A percentile compares a stretch with the other conserved stretches of the same genome.
Conservation (phyloP, 371 early-diverging fungal species). For the Blastocladiella emersonii region DNA sequence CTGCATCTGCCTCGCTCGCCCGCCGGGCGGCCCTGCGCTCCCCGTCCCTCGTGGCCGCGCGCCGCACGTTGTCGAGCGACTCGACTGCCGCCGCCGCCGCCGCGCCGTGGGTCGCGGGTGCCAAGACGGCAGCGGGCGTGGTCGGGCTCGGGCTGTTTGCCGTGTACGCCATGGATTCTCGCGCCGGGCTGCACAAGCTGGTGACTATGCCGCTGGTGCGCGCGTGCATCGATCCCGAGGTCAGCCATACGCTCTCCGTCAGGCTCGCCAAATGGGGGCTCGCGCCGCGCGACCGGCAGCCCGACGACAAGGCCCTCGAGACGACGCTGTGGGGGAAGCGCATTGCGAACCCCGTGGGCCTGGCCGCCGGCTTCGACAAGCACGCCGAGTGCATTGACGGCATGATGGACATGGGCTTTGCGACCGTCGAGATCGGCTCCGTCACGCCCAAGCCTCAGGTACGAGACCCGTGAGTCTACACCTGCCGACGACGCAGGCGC, state of each 20-base stretch:
- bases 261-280: slow-evolving; percentile 36
- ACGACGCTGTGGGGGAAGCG: slow-evolving; percentile 48
- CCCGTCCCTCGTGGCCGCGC: no score
- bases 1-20: no score
- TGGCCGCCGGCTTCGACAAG: slow-evolving; percentile 82
- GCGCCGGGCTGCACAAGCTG: slow-evolving; percentile 48
- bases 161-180: slow-evolving; percentile 46
- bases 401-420: slow-evolving; percentile 64
- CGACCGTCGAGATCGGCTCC: slow-evolving; percentile 69
- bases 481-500: no score
- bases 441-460: slow-evolving; percentile 69
- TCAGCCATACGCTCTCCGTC: slow-evolving; percentile 50
- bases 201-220: slow-evolving; percentile 49
- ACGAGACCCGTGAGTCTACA: no score
- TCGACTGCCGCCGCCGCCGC: no score
- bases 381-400: slow-evolving; percentile 66
- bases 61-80: no score
- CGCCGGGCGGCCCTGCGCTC: no score
- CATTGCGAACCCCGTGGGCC: slow-evolving; percentile 56
- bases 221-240: slow-evolving; percentile 46
- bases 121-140: slow-evolving; percentile 9
- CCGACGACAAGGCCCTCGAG: slow-evolving; percentile 25
- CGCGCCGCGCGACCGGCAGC: slow-evolving; percentile 32
- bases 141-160: slow-evolving; percentile 19
- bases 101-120: no score